These are phyloP conservation scores for Neltuma alba DNA, from an alignment of 306 rosid species.

Conservation along the genomic window DNA sequence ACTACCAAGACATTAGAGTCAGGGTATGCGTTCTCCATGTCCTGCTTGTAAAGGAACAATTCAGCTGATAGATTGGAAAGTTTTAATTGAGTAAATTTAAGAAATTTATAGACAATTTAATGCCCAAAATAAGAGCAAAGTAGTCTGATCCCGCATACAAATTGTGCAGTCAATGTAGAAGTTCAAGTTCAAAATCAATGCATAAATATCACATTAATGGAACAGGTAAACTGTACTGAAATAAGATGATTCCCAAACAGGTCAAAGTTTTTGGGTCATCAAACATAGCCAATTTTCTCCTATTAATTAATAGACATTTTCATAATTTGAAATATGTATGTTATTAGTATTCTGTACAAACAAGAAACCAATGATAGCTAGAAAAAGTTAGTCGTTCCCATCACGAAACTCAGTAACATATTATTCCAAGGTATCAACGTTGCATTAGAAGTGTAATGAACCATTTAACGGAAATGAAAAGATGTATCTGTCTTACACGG, in stretches of 20 bases:
- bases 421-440: constrained; percentile 46
- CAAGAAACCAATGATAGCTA: constrained; percentile 36
- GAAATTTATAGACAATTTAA: constrained; percentile 33
- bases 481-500: constrained; percentile 26
- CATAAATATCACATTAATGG: constrained; percentile 13
- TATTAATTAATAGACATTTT: constrained; percentile 23
- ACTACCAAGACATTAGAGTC: constrained; percentile 93
- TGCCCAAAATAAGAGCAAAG: constrained; percentile 12
- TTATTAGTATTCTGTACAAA: constrained; percentile 23
- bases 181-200: constrained; percentile 35
- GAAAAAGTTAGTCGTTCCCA: constrained; percentile 29
- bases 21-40: constrained; percentile 96
- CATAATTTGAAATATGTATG: constrained; percentile 17
- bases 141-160: constrained; percentile 19
- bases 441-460: constrained; percentile 36
- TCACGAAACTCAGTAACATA: constrained; percentile 37
- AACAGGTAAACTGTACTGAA: constrained; percentile 25
- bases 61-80: constrained; percentile 40
- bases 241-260: constrained; percentile 32
- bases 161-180: constrained; percentile 22
- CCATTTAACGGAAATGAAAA: constrained; percentile 23
- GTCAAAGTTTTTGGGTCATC: constrained; percentile 10
- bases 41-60: constrained; percentile 60
- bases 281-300: constrained; percentile 8
- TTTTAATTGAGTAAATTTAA: constrained; percentile 31